Evolutionary conservation across 352 stramenopile genomes (phyloP), one percentile per base, ranked within the genome.

Genomic region (Phytopythium sindhum): DNA sequence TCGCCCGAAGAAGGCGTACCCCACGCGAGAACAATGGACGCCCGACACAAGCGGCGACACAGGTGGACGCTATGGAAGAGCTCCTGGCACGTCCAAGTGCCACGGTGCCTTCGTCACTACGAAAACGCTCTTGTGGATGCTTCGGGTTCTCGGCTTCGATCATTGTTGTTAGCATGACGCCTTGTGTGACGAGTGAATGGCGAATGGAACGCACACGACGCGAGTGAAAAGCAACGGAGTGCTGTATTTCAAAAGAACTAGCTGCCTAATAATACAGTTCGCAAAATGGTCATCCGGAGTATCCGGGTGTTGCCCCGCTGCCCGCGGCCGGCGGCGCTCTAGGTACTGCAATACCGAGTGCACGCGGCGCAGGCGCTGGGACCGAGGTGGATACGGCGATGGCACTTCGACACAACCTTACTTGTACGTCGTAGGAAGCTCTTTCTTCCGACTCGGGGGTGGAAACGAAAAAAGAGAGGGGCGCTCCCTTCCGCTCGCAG

Each of bases 381-480:
- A 61, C 65, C 62, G 70, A 76, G 65, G 54, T 55, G 64, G 73
- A 81, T 77, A 73, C 74, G 53, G 73, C 51, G 69, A 67, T 66
- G 74, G 68, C 72, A 83, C 77, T 77, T 72, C 64, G 65, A 63
- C 55, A 61, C 70, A 74, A 82, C 72, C 78, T 78, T 81, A 84
- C 78, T 84, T 84, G 75, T 84, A 84, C 78, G 83, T 86, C 78
- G 70, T 84, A 86, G 78, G 78, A 84, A 86, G 71, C 78, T 77
- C 72, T 84, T 84, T 86, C 78, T 86, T 82, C 74, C 75, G 78
- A 82, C 68, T 87, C 47, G 63, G 64, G 47, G 29, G n/a, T n/a
- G n/a, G 33, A 70, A 72, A 83, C 65, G 72, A 81, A 83, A 70
- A 61, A 74, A 72, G 62, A 69, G 65, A 73, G 68, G 62, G 62